Conservation (phyloP, 352 stramenopile species). For the Pythium pyrilobum region DNA sequence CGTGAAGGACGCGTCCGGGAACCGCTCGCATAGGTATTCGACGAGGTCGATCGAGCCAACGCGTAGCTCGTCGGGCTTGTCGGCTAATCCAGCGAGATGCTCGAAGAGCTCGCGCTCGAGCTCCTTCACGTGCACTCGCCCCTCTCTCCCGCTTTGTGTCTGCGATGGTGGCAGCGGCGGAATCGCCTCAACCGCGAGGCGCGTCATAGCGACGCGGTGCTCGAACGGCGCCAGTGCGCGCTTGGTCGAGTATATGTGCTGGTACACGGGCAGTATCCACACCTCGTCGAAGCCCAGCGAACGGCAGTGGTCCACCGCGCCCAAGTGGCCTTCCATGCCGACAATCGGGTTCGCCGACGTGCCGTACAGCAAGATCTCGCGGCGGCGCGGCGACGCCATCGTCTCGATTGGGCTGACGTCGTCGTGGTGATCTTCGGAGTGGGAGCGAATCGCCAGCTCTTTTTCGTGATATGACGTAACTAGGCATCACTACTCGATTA, state of each 20-base stretch:
- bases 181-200: slow-evolving; percentile 44
- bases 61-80: slow-evolving; percentile 27
- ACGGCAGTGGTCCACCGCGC: slow-evolving; percentile 59
- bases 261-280: slow-evolving; percentile 87
- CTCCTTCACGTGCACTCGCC: slow-evolving; percentile 42
- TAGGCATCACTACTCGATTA: too few relatives aligned
- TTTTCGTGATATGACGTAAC: too few relatives aligned
- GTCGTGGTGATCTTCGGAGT: too few relatives aligned
- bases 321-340: slow-evolving; percentile 68
- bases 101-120: slow-evolving; percentile 70
- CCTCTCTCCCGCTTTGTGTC: slow-evolving; percentile 1
- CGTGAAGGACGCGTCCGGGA: slow-evolving; percentile 55
- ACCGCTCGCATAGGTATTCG: slow-evolving; percentile 32
- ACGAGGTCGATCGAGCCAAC: slow-evolving; percentile 80
- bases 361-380: slow-evolving; percentile 75
- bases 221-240: slow-evolving; percentile 65
- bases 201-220: slow-evolving; percentile 69
- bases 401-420: too few relatives aligned
- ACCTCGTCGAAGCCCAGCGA: slow-evolving; percentile 69
- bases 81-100: slow-evolving; percentile 19
- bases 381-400: not conserved
- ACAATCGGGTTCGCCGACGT: slow-evolving; percentile 83
- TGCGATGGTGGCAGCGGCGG: not conserved
- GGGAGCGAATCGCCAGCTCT: not conserved
- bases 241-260: slow-evolving; percentile 86